phyloP scores from a whole-genome alignment of 1,139 yeast species.

The Suhomyces taliae region DNA sequence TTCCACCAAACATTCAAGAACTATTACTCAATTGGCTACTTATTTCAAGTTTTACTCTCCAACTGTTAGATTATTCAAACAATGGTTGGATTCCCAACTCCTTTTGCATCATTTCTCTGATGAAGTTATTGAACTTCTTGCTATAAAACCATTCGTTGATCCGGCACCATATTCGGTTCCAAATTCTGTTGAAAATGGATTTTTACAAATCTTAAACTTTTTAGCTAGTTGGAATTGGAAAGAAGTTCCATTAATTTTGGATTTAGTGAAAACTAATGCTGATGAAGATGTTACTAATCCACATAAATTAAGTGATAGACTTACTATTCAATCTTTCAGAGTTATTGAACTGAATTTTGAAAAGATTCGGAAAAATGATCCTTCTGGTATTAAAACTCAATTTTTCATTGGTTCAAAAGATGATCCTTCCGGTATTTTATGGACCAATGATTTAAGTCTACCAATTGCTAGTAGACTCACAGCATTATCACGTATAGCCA shows the following conservation, averaged over 20 bases:
- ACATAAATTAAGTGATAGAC: conserved; percentile 56
- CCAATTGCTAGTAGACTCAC: conserved; percentile 88
- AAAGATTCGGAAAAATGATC: conserved; percentile 71
- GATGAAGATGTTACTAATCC: conserved; percentile 18
- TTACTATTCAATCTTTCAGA: conserved; percentile 64
- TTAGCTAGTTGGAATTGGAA: conserved; percentile 93
- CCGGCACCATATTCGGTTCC: conserved; percentile 83
- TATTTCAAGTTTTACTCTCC: conserved; percentile 77
- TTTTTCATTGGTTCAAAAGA: conserved; percentile 79
- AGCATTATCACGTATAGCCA: conserved; percentile 78
- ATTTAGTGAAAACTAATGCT: conserved; percentile 55
- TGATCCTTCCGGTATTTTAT: conserved; percentile 80
- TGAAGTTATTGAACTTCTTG: conserved; percentile 78
- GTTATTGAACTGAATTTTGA: conserved; percentile 63
- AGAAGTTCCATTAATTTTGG: conserved; percentile 79
- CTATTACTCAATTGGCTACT: conserved; percentile 67
- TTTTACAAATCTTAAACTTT: conserved; percentile 69
- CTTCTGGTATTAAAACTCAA: conserved; percentile 76
- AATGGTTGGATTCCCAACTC: conserved; percentile 79
- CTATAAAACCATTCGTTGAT: conserved; percentile 81
- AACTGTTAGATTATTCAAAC: conserved; percentile 78
- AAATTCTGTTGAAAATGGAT: conserved; percentile 75
- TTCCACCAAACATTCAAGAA: conserved; percentile 78
- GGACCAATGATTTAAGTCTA: conserved; percentile 71
- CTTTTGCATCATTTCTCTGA: conserved; percentile 69